Base-by-base conservation (phyloP, 2,329 filamentous ascomycete species). In the Basipetospora sp. region DNA sequence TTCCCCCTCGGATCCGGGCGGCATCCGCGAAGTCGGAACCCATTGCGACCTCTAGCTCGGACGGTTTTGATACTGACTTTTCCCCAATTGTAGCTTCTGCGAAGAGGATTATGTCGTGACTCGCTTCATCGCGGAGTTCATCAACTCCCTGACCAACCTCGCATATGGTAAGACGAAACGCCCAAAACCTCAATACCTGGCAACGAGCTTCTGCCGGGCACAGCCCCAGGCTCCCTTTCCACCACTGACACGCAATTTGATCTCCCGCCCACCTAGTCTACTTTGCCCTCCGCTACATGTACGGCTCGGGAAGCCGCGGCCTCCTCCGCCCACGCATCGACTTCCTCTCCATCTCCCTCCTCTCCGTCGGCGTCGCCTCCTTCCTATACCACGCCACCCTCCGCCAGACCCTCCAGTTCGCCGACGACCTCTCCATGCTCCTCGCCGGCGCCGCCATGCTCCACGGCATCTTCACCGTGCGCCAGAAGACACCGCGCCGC, bases 371-470 rank as follows among this genome's bases (percentile, higher is more conserved):
- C 37, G 35, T 64, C 30, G 52, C 52, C 18, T 68, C 63, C 1
- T 56, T 59, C 34, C 36, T 56, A 9, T 67, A 61, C 46, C 64
- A 67, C 44, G 62, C 61, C 22, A 58, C 59, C 6, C 53, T 67
- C 14, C 61, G 55, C 37, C 59, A 62, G 34, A 48, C 48, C 2
- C 48, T 61, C 5, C 57, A 67, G 44, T 64, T 63, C 41, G 62
- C 60, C 43, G 71, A 75, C 45, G 71, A 76, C 45, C 53, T 74
- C n/a, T 66, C 67, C 38, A 74, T 74, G 71, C 60, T 74, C 20
- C 52, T 68, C 10, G 59, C 73, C 4, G 62, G 60, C 16, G 67
- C 64, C 42, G 57, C 67, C 1, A 58, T 74, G 39, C 55, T 74
- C 4, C 65, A 71, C 34, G 62, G 64, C 34, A 52, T 66, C 4